Conservation (phyloP, 139 green algal species). For the Coelastrella sp. region DNA sequence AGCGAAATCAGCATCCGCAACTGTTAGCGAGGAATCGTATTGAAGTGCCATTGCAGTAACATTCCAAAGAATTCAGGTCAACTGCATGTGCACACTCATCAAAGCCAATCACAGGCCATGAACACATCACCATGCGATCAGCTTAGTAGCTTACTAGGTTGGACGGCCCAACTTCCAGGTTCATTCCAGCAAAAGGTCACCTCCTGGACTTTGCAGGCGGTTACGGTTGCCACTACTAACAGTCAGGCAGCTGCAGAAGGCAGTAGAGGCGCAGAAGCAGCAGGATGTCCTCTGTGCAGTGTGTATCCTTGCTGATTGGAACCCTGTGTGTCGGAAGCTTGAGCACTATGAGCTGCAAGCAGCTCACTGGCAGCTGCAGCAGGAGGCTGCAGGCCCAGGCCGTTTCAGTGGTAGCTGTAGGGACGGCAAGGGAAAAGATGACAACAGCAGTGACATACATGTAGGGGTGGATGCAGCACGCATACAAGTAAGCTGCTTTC, state of each 20-base stretch:
- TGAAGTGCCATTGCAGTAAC: too few species aligned
- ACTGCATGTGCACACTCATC: too few species aligned
- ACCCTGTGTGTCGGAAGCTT: conserved; percentile 56
- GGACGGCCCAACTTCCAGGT: too few species aligned
- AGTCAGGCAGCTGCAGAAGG: conserved; percentile 26
- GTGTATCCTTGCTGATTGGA: conserved; percentile 59
- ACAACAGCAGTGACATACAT: too few species aligned
- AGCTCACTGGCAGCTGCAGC: conserved; percentile 35
- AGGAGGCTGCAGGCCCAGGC: conserved; percentile 43
- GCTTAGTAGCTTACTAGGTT: too few species aligned
- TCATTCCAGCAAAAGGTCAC: too few species aligned
- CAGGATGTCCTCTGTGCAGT: conserved; percentile 51
- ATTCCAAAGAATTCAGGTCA: too few species aligned
- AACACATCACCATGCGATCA: too few species aligned
- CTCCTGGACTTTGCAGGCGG: conserved; percentile 41
- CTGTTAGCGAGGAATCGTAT: too few species aligned
- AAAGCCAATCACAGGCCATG: too few species aligned
- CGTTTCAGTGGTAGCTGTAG: neutral
- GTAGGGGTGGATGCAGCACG: conserved; percentile 30
- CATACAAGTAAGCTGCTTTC: conserved; percentile 49
- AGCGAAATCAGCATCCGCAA: too few species aligned
- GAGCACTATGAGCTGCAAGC: conserved; percentile 50
- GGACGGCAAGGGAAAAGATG: neutral
- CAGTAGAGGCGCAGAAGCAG: neutral
- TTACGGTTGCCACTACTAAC: conserved; percentile 19